Percentiles rank a stretch among this genome's conserved stretches.
phyloP scores from a whole-genome alignment of 1,139 yeast genomes.

The Candida albicans region DNA sequence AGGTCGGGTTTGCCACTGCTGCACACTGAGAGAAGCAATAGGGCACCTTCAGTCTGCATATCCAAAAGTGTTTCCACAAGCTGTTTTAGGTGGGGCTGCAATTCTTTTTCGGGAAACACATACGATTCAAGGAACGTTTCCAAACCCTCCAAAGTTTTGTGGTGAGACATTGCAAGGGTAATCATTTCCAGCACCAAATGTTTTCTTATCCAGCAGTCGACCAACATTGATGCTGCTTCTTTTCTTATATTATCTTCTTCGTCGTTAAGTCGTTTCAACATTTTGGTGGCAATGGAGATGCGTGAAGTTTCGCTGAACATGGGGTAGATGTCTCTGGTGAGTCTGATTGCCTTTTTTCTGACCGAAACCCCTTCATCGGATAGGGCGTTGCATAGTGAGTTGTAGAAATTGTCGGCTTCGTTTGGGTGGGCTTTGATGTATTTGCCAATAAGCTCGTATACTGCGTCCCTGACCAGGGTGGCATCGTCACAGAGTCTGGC shows the following conservation, averaged over 20 bases:
- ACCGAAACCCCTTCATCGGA: constrained; percentile 65
- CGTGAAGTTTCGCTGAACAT: constrained; percentile 32
- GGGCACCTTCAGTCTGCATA: constrained; percentile 30
- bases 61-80: constrained; percentile 20
- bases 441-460: constrained; percentile 62
- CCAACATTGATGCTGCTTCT: constrained; percentile 39
- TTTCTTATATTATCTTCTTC: constrained; percentile 63
- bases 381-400: constrained; percentile 49
- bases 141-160: constrained; percentile 44
- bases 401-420: constrained; percentile 48
- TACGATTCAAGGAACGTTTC: constrained; percentile 30
- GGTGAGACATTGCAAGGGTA: constrained; percentile 32
- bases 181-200: constrained; percentile 15
- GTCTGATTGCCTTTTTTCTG: constrained; percentile 58
- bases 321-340: constrained; percentile 51
- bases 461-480: constrained; percentile 74
- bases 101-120: constrained; percentile 29
- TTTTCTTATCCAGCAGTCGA: constrained; percentile 45
- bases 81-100: not conserved
- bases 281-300: constrained; percentile 45
- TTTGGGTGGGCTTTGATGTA: constrained; percentile 48
- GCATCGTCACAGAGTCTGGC: constrained; percentile 57
- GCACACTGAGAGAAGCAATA: constrained; percentile 54
- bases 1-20: constrained; percentile 51
- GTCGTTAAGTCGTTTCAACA: constrained; percentile 61